Evolutionary conservation across 495 filamentous ascomycete species (phyloP).

Genomic region (Penicillium nucicola): DNA sequence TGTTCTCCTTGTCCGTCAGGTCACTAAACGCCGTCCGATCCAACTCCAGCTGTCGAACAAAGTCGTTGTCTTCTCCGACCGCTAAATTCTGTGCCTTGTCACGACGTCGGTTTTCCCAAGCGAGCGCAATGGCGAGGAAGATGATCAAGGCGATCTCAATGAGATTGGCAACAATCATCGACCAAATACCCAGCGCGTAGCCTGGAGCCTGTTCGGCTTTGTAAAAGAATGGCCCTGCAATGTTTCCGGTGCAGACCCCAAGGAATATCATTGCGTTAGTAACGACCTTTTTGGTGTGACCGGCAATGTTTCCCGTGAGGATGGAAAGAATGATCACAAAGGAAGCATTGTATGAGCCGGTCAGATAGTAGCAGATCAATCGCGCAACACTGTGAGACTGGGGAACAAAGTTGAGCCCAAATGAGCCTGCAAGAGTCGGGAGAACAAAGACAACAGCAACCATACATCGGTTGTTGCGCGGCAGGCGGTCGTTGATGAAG

Average conservation of each 20-base stretch:
- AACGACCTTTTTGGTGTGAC: constrained; percentile 58
- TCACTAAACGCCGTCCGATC: constrained; percentile 52
- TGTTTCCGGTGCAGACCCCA: constrained; percentile 42
- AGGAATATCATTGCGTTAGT: constrained; percentile 51
- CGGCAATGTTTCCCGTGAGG: constrained; percentile 49
- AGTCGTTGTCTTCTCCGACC: constrained; percentile 23
- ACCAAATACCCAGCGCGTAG: constrained; percentile 53
- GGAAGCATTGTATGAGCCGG: constrained; percentile 56
- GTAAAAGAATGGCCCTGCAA: constrained; percentile 57
- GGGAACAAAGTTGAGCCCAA: constrained; percentile 46
- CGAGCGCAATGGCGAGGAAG: constrained; percentile 33
- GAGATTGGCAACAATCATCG: constrained; percentile 51
- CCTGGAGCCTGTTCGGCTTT: constrained; percentile 41
- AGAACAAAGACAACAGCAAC: constrained; percentile 46
- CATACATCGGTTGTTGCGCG: constrained; percentile 44
- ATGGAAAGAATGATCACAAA: constrained; percentile 56
- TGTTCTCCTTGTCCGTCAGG: constrained; percentile 53
- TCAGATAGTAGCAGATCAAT: constrained; percentile 50
- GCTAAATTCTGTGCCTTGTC: constrained; percentile 33
- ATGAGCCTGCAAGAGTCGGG: constrained; percentile 48
- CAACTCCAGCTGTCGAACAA: constrained; percentile 27
- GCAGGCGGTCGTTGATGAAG: constrained; percentile 47
- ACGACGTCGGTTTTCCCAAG: constrained; percentile 47
- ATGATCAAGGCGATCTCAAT: constrained; percentile 41
- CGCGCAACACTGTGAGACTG: constrained; percentile 36